Percentiles rank a stretch among this genome's conserved stretches.
Evolutionary conservation across 2,329 filamentous ascomycete genomes (phyloP).

Genomic region (Xylariales sp.): DNA sequence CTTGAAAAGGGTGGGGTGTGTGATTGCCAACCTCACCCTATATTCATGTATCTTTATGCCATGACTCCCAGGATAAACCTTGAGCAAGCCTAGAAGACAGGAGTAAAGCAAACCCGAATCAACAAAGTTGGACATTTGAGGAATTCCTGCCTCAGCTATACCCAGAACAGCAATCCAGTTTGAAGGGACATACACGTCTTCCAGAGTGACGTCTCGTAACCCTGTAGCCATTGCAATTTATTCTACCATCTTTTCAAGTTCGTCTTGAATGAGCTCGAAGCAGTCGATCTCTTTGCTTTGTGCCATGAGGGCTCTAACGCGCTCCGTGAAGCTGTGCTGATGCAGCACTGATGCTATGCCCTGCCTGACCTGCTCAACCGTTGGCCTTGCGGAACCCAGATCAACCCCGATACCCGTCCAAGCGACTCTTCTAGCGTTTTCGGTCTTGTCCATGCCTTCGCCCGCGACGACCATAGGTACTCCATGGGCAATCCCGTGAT

Average conservation of each 20-base stretch:
- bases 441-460: conserved; percentile 37
- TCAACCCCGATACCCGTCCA: conserved; percentile 31
- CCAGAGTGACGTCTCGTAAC: too few relatives aligned
- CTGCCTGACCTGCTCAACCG: conserved; percentile 19
- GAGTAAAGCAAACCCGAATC: too few relatives aligned
- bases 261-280: conserved; percentile 23
- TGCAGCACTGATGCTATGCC: conserved; percentile 26
- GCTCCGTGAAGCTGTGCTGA: conserved; percentile 15
- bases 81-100: too few relatives aligned
- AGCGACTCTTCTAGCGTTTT: conserved; percentile 30
- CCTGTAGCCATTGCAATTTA: too few relatives aligned
- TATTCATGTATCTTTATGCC: too few relatives aligned
- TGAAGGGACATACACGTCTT: too few relatives aligned
- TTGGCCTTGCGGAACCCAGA: conserved; percentile 22
- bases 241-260: conserved; percentile 7
- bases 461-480: conserved; percentile 36
- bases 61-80: too few relatives aligned
- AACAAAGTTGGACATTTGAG: too few relatives aligned
- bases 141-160: too few relatives aligned
- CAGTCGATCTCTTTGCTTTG: conserved; percentile 26
- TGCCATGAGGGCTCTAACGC: conserved; percentile 20
- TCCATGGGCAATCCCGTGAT: conserved; percentile 34
- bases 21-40: too few relatives aligned
- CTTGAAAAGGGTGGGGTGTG: too few relatives aligned
- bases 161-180: too few relatives aligned